Base-by-base conservation (phyloP, 495 filamentous ascomycete genomes). In the Penicillium odoratum region DNA sequence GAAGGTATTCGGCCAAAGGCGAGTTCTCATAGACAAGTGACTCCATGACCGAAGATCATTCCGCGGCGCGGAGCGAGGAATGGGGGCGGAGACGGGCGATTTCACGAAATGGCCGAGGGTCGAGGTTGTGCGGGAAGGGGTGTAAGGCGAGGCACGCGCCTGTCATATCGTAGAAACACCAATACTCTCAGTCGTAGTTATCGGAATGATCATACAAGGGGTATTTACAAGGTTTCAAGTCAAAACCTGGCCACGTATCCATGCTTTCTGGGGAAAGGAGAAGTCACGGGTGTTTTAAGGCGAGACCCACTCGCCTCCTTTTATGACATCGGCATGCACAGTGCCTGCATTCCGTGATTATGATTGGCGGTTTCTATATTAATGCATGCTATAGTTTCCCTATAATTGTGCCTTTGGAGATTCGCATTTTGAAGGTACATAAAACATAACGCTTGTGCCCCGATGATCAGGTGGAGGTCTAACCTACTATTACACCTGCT, bases 1-100 rank as follows among this genome's bases (percentile, higher is more conserved):
- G 88, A 57, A 98, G 85, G 78, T 96, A 97, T 60, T 90, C 88
- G 69, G 91, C 92, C 75, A 98, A 81, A 57, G 94, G 94, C 64
- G 92, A 91, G 71, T 92, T 86, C 75, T 94, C 88, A 76, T 88
- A 91, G 64, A 97, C 85, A 61, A 97, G 80, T 64, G 90, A 87
- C 83, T 97, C 94, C 94, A 98, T 98, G 74, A 57, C 63, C 62
- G 59, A 47, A 48, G 57, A 56, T 67, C 76, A 75, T 77, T 70
- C 70, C 70, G 73, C 54, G 56, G 59, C 36, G 56, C 54, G 58
- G 55, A 47, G 51, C 34, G 57, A 57, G 33, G 61, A 62, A 58
- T 60, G 56, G 51, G 43, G 44, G 53, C 43, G 63, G 61, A 62
- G 52, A 51, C 21, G 42, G 57, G 51, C 51, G 54, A 38, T 50